Evolutionary conservation across 441 rosid species (phyloP).

Genomic region (Omphalea diandra): DNA sequence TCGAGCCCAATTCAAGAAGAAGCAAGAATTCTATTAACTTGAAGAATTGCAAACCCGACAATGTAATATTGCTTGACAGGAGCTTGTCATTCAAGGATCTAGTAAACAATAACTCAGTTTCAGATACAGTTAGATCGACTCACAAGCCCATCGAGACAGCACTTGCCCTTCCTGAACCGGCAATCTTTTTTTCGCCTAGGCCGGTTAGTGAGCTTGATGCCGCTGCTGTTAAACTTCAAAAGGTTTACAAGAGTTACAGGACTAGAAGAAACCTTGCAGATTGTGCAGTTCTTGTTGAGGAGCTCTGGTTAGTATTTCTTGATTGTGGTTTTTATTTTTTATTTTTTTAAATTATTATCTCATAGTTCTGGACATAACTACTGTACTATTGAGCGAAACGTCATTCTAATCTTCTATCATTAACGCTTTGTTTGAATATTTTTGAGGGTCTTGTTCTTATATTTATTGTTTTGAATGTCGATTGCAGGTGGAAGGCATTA

Average conservation of each 20-base stretch:
- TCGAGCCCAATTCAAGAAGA: constrained; percentile 12
- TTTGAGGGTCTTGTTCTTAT: no score
- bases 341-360: no score
- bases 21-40: constrained; percentile 42
- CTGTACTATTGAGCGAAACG: no score
- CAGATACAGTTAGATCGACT: no score
- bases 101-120: no score
- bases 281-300: constrained; percentile 87
- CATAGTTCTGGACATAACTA: no score
- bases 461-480: not conserved
- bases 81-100: constrained; percentile 49
- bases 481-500: constrained; percentile 87
- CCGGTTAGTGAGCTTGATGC: constrained; percentile 73
- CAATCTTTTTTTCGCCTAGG: constrained; percentile 55
- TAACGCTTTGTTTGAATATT: no score
- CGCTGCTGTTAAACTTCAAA: constrained; percentile 80
- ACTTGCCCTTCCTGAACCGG: constrained; percentile 49
- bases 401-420: no score
- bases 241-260: constrained; percentile 85
- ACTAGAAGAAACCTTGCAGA: constrained; percentile 93
- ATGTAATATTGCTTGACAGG: constrained; percentile 40
- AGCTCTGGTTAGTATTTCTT: constrained; percentile 70
- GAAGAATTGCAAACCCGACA: constrained; percentile 48
- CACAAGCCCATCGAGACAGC: no score
- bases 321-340: not conserved